Evolutionary conservation across 805 yeast genomes (phyloP), one percentile per base, ranked within the genome.

Genomic region (Wickerhamomyces hampshirensis): DNA sequence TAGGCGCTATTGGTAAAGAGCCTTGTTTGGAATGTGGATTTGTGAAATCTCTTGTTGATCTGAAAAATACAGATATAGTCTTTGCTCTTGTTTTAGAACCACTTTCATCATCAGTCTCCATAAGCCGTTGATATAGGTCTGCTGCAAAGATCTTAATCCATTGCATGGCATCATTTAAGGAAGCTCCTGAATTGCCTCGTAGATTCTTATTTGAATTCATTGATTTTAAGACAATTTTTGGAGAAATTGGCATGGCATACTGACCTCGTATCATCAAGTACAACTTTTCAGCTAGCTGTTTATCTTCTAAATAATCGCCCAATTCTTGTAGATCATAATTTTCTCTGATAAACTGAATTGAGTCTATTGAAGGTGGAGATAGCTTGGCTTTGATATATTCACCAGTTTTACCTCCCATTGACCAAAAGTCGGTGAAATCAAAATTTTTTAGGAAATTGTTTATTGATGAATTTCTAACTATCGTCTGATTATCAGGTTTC

Each of bases 201-300:
- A 91, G 80, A 53, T 88, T 86, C 55, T 93, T 93, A 33, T 80
- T 79, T 0, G 96, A 82, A 60, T 80, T 79, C 98, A 93, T 91
- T 1, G 95, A 80, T 54, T 88, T 86, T 7, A 84, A 68, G 18
- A 77, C 76, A 0, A 78, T 72, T 31, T 83, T 66, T 10, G 73
- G 65, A 7, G 68, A 66, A 5, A 93, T 61, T 16, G 77, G 80
- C n/a, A 65, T 65, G 26, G 62, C 47, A 39, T 68, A 67, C 8
- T 66, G 59, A 0, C 98, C 98, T 21, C 88, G 63, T 0, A 80
- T 80, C 17, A 87, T 53, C 11, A 74, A 61, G 52, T 67, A 80
- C 2, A 93, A 52, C 43, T 73, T 73, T 8, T 60, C 60, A 0
- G 86, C 82, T 15, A 80, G 46, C 16, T 53, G 62, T 7, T 59